These are phyloP conservation scores for Rhytidhysteron rufulum DNA, from an alignment of 2,329 filamentous ascomycete species.

Conservation along the genomic window DNA sequence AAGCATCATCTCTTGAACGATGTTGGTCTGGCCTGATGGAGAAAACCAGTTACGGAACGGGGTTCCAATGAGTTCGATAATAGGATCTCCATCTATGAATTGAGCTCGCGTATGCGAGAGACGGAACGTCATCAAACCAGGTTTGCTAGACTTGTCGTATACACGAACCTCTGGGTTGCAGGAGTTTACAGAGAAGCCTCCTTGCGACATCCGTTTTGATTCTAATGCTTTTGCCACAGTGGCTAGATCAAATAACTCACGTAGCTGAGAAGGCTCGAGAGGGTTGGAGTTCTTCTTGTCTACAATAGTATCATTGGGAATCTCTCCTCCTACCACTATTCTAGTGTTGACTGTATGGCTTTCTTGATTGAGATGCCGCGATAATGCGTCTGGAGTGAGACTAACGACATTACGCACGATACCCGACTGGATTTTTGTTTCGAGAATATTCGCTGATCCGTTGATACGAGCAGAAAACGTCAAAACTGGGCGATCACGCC, in stretches of 20 bases:
- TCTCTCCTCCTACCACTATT: conserved; percentile 30
- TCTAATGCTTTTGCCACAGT: conserved; percentile 30
- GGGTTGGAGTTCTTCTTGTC: neutral
- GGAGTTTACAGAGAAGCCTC: conserved; percentile 34
- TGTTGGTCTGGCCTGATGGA: conserved; percentile 14
- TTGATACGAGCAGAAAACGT: conserved; percentile 59
- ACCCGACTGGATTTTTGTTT: conserved; percentile 52
- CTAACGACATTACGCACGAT: conserved; percentile 52
- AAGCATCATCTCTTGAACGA: conserved; percentile 49
- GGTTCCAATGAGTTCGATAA: conserved; percentile 31
- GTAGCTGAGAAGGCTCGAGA: conserved; percentile 19
- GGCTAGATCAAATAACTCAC: conserved; percentile 34
- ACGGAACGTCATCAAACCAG: conserved; percentile 39
- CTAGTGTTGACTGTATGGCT: conserved; percentile 13
- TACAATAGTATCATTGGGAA: conserved; percentile 7
- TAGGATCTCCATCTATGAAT: conserved; percentile 41
- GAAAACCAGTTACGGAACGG: conserved; percentile 9
- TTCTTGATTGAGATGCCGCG: conserved; percentile 32
- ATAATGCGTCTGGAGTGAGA: conserved; percentile 45
- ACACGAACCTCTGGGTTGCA: conserved; percentile 29
- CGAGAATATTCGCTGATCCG: conserved; percentile 49
- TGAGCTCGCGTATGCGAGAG: conserved; percentile 36
- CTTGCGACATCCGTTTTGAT: conserved; percentile 29
- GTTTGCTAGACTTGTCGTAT: conserved; percentile 24
- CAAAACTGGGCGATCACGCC: conserved; percentile 50